These are phyloP conservation scores for Triticum monococcum DNA, from an alignment of 176 grass and related monocot genomes.

Conservation along the genomic window DNA sequence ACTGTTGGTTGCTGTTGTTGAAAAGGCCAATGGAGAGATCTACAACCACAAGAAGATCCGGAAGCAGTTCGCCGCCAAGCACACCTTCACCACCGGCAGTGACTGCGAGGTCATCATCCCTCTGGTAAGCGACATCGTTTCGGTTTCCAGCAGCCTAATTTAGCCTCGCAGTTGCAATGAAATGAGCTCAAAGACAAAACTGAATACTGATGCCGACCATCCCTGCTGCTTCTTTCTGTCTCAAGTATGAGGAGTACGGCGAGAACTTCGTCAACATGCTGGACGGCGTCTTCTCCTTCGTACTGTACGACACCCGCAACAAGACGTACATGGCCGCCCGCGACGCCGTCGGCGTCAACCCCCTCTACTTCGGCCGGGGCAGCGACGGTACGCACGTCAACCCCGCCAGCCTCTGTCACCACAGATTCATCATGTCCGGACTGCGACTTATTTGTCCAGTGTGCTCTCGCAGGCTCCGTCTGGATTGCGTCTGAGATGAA, in stretches of 20 bases:
- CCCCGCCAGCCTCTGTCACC: background rate
- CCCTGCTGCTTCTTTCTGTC: background rate
- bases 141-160: background rate
- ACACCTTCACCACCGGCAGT: conserved; percentile 87
- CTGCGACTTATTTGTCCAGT: background rate
- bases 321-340: conserved; percentile 76
- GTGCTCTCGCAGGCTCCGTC: conserved; percentile 49
- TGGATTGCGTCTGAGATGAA: conserved; percentile 98
- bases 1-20: background rate
- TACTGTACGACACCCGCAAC: conserved; percentile 76
- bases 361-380: conserved; percentile 96
- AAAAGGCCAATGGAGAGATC: conserved; percentile 88
- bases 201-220: conserved; percentile 2
- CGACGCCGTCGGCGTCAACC: conserved; percentile 89
- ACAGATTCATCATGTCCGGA: background rate
- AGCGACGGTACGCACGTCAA: conserved; percentile 56
- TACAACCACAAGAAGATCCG: conserved; percentile 91
- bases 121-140: conserved; percentile 47
- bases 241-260: conserved; percentile 90
- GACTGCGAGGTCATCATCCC: conserved; percentile 97
- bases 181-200: background rate
- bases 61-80: conserved; percentile 56
- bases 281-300: conserved; percentile 96
- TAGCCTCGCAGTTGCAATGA: background rate
- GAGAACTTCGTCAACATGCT: conserved; percentile 88